A percentile compares a stretch with the other conserved stretches of the same genome.
These are phyloP conservation scores for Phytophthora citricola DNA, from an alignment of 352 stramenopile species.

Conservation along the genomic window DNA sequence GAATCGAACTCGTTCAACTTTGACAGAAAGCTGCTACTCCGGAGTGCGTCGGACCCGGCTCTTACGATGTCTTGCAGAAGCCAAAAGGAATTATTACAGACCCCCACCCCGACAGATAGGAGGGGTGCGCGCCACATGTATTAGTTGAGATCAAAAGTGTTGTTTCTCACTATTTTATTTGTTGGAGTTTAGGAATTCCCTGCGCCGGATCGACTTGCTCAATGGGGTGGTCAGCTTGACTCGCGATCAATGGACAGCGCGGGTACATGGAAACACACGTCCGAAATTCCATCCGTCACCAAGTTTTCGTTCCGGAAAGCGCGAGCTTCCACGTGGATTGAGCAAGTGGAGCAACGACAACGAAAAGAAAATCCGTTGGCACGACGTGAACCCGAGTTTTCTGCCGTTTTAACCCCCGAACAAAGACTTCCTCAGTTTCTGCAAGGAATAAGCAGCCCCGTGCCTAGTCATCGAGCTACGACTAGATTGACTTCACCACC, in stretches of 20 bases:
- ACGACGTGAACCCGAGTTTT: conserved; percentile 5
- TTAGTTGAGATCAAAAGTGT: neutral
- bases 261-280: conserved; percentile 68
- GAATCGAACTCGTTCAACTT: neutral
- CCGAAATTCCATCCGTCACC: conserved; percentile 62
- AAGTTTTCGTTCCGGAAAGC: conserved; percentile 68
- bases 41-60: conserved; percentile 59
- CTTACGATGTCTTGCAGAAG: conserved; percentile 54
- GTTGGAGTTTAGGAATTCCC: conserved; percentile 16
- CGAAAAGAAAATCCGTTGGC: conserved; percentile 48
- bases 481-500: neutral
- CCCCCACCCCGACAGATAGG: conserved; percentile 26
- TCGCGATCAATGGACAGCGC: conserved; percentile 57
- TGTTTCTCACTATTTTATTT: neutral
- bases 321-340: conserved; percentile 66
- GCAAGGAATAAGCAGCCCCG: conserved; percentile 49
- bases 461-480: conserved; percentile 36
- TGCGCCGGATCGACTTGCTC: conserved; percentile 44
- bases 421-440: conserved; percentile 57
- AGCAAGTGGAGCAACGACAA: conserved; percentile 66
- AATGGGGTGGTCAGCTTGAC: conserved; percentile 57
- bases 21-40: conserved; percentile 55
- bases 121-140: conserved; percentile 11
- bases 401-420: conserved; percentile 23
- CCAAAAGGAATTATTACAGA: conserved; percentile 29